Conservation (phyloP, 768 basidiomycete genomes). For the Pisolithus orientalis region DNA sequence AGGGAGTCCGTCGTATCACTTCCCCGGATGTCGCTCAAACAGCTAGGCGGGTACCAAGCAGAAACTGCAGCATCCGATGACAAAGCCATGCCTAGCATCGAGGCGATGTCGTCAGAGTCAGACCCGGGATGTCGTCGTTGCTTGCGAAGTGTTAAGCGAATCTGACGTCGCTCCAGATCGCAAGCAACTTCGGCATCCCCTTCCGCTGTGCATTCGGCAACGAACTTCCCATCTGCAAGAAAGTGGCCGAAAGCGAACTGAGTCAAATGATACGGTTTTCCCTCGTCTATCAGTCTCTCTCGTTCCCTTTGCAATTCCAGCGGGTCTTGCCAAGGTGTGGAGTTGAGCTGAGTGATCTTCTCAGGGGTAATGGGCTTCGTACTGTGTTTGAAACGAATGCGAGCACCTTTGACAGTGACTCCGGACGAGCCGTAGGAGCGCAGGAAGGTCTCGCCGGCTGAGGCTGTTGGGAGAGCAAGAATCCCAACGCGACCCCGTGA, state of each 20-base stretch:
- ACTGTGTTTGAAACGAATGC: slow-evolving; percentile 15
- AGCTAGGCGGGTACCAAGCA: slow-evolving; percentile 16
- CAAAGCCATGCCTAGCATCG: slow-evolving; percentile 1
- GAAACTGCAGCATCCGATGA: background rate
- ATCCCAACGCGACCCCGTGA: slow-evolving; percentile 22
- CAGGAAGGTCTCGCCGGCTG: slow-evolving; percentile 20
- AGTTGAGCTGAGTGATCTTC: slow-evolving; percentile 18
- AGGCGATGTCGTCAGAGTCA: background rate
- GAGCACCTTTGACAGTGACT: slow-evolving; percentile 21
- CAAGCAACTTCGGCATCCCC: slow-evolving; percentile 30
- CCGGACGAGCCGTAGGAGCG: slow-evolving; percentile 19
- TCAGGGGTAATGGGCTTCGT: slow-evolving; percentile 17
- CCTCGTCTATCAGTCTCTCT: slow-evolving; percentile 16
- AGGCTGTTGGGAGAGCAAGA: slow-evolving; percentile 23
- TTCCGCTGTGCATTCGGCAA: slow-evolving; percentile 21
- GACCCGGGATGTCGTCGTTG: slow-evolving; percentile 12
- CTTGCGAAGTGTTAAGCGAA: slow-evolving; percentile 27
- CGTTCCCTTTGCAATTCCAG: slow-evolving; percentile 15
- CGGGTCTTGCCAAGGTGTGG: slow-evolving; percentile 27
- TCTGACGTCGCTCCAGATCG: slow-evolving; percentile 26
- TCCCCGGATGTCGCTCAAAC: slow-evolving; percentile 18
- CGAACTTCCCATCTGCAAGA: slow-evolving; percentile 28
- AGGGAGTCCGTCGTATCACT: slow-evolving; percentile 6
- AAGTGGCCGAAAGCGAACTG: slow-evolving; percentile 32
- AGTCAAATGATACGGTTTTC: slow-evolving; percentile 16